These are phyloP conservation scores for Bacidia rubella DNA, from an alignment of 495 filamentous ascomycete species.

Conservation along the genomic window DNA sequence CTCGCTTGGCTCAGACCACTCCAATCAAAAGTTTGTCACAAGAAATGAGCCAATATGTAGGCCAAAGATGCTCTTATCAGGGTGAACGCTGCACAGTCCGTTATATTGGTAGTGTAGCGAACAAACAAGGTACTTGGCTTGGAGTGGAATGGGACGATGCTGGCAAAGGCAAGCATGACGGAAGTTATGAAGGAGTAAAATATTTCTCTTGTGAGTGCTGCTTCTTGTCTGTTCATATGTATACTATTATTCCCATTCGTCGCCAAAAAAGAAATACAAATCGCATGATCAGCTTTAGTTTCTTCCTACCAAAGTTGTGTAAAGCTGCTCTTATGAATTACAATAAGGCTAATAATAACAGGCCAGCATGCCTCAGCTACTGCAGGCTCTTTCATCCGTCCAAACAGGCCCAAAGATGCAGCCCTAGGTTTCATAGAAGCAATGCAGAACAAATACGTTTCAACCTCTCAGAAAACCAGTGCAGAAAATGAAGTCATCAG, in stretches of 20 bases:
- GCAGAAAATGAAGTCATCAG: slow-evolving; percentile 34
- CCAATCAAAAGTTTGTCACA: background rate
- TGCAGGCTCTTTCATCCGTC: slow-evolving; percentile 76
- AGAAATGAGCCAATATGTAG: slow-evolving; percentile 29
- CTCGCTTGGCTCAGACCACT: background rate
- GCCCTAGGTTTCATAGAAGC: slow-evolving; percentile 65
- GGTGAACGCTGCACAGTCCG: slow-evolving; percentile 68
- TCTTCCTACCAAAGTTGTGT: too few species aligned
- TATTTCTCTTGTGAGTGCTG: slow-evolving; percentile 66
- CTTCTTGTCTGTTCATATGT: too few species aligned
- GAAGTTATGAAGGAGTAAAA: slow-evolving; percentile 57
- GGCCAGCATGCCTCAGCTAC: slow-evolving; percentile 51
- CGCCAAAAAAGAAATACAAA: too few species aligned
- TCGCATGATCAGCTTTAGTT: too few species aligned
- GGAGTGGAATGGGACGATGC: slow-evolving; percentile 96
- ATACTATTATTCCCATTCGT: too few species aligned
- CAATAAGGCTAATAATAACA: too few species aligned
- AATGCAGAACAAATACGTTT: slow-evolving; percentile 68
- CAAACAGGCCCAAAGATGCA: slow-evolving; percentile 52
- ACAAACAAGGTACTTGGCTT: slow-evolving; percentile 71
- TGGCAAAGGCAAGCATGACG: slow-evolving; percentile 75
- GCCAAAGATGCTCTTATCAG: slow-evolving; percentile 66
- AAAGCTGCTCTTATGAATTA: too few species aligned
- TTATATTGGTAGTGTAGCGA: slow-evolving; percentile 62
- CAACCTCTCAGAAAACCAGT: slow-evolving; percentile 26